Base-by-base conservation (phyloP, 192 early-diverging fungal genomes). In the Thoreauomyces humboldtii region DNA sequence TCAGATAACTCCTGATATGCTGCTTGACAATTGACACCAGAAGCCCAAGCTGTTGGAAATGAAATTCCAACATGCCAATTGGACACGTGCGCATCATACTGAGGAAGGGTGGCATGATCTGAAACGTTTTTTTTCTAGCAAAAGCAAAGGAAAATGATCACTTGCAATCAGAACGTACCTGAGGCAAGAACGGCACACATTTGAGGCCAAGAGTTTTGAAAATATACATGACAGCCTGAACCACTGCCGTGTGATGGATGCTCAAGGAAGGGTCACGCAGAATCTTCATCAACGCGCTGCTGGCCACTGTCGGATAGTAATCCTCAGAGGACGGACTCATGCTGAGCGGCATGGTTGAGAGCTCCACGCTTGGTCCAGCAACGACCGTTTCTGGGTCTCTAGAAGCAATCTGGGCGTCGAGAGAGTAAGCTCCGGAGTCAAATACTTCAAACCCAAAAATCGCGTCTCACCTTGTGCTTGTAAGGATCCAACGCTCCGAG, bases 401-500 rank as follows among this genome's bases (percentile, higher is more conserved):
- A 21, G 76, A 78, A 9, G 71, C 63, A 50, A 78, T 61, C 72
- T 78, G 51, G 36, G 67, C 15, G 27, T 7, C n/a, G n/a, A n/a
- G n/a, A n/a, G n/a, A n/a, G n/a, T n/a, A n/a, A n/a, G n/a, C n/a
- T n/a, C n/a, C n/a, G n/a, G n/a, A n/a, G n/a, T n/a, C n/a, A n/a
- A n/a, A n/a, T n/a, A n/a, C n/a, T n/a, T n/a, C n/a, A n/a, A n/a
- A n/a, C n/a, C n/a, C n/a, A n/a, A 46, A 2, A 17, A 14, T 14
- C 44, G 4, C 29, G 5, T 17, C 58, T 12, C 25, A 81, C 76
- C 76, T 84, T 83, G 70, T 86, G 83, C 57, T 69, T 80, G 74
- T 95, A 93, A 21, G 96, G 94, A 81, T 98, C 96, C 12, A 98
- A 74, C 15, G 96, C 96, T 25, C 96, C 96, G 2, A 98, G 79